phyloP scores from a whole-genome alignment of 2,329 filamentous ascomycete species.

The Alternaria consortialis region DNA sequence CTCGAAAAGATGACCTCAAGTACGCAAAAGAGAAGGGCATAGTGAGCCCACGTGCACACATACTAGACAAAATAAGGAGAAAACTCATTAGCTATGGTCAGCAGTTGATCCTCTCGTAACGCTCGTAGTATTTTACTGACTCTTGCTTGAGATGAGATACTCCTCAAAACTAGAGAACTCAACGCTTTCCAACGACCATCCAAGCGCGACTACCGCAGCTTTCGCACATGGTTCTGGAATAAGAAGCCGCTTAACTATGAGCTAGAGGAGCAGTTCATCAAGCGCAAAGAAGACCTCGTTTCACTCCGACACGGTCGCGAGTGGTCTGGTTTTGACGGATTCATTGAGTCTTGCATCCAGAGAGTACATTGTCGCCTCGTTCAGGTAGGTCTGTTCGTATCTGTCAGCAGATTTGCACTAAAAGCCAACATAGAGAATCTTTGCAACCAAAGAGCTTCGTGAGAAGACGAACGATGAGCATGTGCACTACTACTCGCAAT shows the following conservation, averaged over 20 bases:
- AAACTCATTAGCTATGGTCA: conserved; percentile 36
- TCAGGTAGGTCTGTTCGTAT: conserved; percentile 40
- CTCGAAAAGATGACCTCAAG: conserved; percentile 17
- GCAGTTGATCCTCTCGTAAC: too few relatives aligned
- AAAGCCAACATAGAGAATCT: conserved; percentile 36
- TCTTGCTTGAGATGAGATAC: conserved; percentile 31
- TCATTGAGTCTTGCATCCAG: conserved; percentile 37
- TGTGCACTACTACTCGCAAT: conserved; percentile 44
- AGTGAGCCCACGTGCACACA: conserved; percentile 12
- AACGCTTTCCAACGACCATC: conserved; percentile 46
- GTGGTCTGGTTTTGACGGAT: conserved; percentile 48
- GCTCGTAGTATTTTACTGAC: background rate
- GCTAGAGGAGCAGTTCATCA: conserved; percentile 39
- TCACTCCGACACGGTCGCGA: conserved; percentile 47
- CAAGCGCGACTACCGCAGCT: conserved; percentile 44
- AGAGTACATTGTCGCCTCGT: conserved; percentile 32
- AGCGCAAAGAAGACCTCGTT: conserved; percentile 48
- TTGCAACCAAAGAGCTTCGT: conserved; percentile 43
- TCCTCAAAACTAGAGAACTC: conserved; percentile 46
- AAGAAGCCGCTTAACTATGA: conserved; percentile 35
- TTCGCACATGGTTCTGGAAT: conserved; percentile 42
- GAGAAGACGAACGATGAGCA: conserved; percentile 38
- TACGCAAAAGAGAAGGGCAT: conserved; percentile 16
- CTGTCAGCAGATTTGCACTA: too few relatives aligned
- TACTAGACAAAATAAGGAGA: conserved; percentile 19